Conservation (phyloP, 1,284 basidiomycete genomes). For the Sporisorium graminicola region DNA sequence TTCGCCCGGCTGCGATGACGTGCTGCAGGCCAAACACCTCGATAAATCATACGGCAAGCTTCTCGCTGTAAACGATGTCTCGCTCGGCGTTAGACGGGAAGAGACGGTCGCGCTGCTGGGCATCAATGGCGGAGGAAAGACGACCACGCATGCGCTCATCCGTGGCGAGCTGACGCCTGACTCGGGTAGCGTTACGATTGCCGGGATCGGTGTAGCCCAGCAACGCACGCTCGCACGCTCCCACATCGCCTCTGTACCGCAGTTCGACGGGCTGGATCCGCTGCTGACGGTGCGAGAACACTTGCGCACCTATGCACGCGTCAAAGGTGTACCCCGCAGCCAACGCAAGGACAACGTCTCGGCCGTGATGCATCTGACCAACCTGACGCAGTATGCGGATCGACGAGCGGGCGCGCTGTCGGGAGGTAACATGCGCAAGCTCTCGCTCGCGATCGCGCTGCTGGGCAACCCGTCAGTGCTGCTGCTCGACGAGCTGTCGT, state of each 20-base stretch:
- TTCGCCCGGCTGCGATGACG: conserved; percentile 72
- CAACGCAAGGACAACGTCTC: conserved; percentile 76
- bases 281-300: conserved; percentile 83
- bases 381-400: conserved; percentile 77
- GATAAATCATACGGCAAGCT: conserved; percentile 76
- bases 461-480: conserved; percentile 83
- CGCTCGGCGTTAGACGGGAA: conserved; percentile 77
- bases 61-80: conserved; percentile 80
- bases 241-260: conserved; percentile 72
- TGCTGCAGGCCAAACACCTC: conserved; percentile 78
- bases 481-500: conserved; percentile 85
- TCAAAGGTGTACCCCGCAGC: conserved; percentile 75
- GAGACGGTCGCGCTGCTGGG: conserved; percentile 81
- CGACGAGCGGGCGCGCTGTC: conserved; percentile 80
- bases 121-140: conserved; percentile 83
- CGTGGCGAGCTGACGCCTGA: conserved; percentile 39
- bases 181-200: conserved; percentile 34
- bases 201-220: conserved; percentile 27
- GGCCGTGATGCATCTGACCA: conserved; percentile 76
- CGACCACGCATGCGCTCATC: conserved; percentile 72
- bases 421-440: conserved; percentile 79
- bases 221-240: conserved; percentile 37
- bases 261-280: conserved; percentile 83
- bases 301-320: conserved; percentile 72
- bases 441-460: conserved; percentile 81